Evolutionary conservation across 1,284 basidiomycete species (phyloP), one percentile per base, ranked within the genome.

Genomic region (Ustilago trichophora): DNA sequence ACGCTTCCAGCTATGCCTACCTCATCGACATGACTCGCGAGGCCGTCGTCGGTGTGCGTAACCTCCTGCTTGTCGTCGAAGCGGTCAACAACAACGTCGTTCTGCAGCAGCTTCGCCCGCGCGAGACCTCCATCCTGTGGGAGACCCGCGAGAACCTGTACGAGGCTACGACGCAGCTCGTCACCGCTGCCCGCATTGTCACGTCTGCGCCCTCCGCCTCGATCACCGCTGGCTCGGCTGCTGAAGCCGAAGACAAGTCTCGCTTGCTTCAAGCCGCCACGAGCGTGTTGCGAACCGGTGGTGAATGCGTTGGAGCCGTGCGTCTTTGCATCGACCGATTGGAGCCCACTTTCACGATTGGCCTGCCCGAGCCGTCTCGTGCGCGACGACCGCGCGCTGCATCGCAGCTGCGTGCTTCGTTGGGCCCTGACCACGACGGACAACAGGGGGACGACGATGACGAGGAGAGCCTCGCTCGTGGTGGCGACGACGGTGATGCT

Each of bases 21-120:
- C 87, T 98, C 80, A 93, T 97, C 80, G 93, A 97, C 73, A 87
- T 96, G 60, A 92, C 94, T 6, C 88, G 90, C 44, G 92, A 96
- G 83, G 91, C 93, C 22, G 91, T 98, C 46, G 92, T 95, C 78
- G 89, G 90, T 82, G 93, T 96, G 16, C 91, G 92, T 81, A 91
- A 91, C 74, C 85, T 97, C 44, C 85, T 97, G 49, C 89, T 90
- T n/a, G 89, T 98, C 47, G 92, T 96, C 41, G 94, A 97, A 79
- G 89, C 90, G 3, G 72, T 78, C 31, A 60, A 70, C 56, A 72
- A 72, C 52, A 67, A 62, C 16, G 38, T 24, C 10, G 25, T 53
- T n/a, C 49, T 78, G 13, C 63, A 73, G 50, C 54, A 67, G 27
- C 27, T 56, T 18, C 21, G 62, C 13, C 67, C 75, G 15, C 51